phyloP scores from a whole-genome alignment of 257 asterid species.

The Solanum chilense region DNA sequence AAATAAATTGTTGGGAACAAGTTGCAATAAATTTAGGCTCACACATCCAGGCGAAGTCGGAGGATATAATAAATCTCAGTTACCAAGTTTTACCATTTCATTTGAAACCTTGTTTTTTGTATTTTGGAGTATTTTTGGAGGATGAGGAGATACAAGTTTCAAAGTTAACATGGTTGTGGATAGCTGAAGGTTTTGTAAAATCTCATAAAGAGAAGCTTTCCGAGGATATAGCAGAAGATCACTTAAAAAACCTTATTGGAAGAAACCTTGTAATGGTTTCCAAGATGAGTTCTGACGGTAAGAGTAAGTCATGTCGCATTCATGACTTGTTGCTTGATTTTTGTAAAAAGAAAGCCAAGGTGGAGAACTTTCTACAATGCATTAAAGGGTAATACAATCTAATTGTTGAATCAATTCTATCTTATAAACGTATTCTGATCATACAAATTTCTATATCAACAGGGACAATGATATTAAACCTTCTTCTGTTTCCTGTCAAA shows the following conservation, averaged over 20 bases:
- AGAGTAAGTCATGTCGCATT: background rate
- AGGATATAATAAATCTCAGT: background rate
- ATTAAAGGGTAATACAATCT: background rate
- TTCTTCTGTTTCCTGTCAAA: background rate
- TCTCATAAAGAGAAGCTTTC: background rate
- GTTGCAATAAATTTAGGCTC: background rate
- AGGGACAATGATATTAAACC: background rate
- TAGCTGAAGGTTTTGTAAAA: background rate
- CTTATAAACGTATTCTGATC: background rate
- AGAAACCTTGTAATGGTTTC: background rate
- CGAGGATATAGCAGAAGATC: background rate
- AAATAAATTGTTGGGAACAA: background rate
- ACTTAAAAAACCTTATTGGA: background rate
- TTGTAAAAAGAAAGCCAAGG: background rate
- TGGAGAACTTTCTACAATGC: background rate
- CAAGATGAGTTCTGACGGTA: background rate
- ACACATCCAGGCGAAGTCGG: background rate
- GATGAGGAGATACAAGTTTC: background rate
- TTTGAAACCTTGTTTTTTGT: background rate
- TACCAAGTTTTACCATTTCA: background rate
- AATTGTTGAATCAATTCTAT: background rate
- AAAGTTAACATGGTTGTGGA: background rate
- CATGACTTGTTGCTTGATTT: slow-evolving; percentile 3
- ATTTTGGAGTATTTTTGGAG: background rate
- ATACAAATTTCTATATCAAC: background rate